Evolutionary conservation across 257 asterid species (phyloP).

Genomic region (Misopates orontium): DNA sequence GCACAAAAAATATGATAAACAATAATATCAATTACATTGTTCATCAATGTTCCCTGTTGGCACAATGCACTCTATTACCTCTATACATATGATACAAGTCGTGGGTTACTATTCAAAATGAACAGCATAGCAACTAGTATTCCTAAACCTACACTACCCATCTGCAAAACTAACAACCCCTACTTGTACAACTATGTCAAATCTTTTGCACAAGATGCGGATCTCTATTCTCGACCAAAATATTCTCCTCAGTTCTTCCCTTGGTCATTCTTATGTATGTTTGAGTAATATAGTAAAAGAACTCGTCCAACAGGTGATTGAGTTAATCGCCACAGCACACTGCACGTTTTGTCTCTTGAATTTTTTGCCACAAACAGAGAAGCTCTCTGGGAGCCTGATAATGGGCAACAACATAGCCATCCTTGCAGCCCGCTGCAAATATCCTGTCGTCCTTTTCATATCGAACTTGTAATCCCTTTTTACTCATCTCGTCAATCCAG

Average conservation of each 20-base stretch:
- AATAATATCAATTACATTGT: background rate
- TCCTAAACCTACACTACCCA: conserved; percentile 15
- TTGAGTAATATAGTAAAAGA: too few relatives aligned
- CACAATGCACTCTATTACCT: conserved; percentile 3
- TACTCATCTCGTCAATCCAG: conserved; percentile 85
- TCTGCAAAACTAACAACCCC: conserved; percentile 23
- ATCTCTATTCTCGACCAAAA: background rate
- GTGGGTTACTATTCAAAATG: conserved; percentile 24
- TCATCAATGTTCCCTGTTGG: background rate
- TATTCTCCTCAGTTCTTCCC: background rate
- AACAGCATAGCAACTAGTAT: conserved; percentile 1
- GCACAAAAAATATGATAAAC: conserved; percentile 3
- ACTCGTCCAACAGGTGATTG: background rate
- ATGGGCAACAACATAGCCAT: conserved; percentile 84
- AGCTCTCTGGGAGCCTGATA: conserved; percentile 92
- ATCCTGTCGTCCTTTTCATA: conserved; percentile 82
- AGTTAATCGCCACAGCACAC: conserved; percentile 72
- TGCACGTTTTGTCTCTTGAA: conserved; percentile 65
- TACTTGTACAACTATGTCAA: conserved; percentile 28
- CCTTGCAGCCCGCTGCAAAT: conserved; percentile 73
- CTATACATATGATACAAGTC: conserved; percentile 34
- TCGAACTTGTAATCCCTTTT: conserved; percentile 60
- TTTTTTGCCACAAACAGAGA: conserved; percentile 93
- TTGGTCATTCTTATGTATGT: background rate
- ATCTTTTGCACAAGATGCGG: background rate